These are phyloP conservation scores for Phaffia rhodozyma DNA, from an alignment of 1,284 basidiomycete species.

Conservation along the genomic window DNA sequence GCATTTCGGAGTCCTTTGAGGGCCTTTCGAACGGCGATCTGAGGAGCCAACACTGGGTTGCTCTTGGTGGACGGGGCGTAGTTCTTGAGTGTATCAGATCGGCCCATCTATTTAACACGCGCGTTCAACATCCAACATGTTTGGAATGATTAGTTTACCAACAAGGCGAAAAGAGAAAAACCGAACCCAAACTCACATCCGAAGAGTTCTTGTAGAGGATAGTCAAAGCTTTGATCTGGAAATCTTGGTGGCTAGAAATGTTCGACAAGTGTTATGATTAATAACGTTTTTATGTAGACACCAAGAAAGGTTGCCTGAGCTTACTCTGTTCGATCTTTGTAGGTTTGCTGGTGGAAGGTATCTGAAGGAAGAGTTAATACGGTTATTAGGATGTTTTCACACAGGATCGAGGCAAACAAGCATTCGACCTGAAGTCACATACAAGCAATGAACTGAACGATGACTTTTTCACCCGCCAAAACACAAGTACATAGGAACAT, in stretches of 20 bases:
- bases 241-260: conserved; percentile 71
- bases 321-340: conserved; percentile 38
- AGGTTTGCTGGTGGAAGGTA: conserved; percentile 79
- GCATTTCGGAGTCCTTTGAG: conserved; percentile 57
- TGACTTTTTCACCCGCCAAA: conserved; percentile 68
- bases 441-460: conserved; percentile 70
- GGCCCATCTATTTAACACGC: conserved; percentile 34
- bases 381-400: too few relatives aligned
- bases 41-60: conserved; percentile 44
- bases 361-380: conserved; percentile 24
- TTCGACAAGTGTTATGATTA: conserved; percentile 43
- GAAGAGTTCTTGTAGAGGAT: conserved; percentile 66
- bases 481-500: conserved; percentile 59
- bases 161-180: neutral
- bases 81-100: conserved; percentile 51
- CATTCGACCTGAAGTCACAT: conserved; percentile 4
- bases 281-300: too few relatives aligned
- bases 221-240: conserved; percentile 59
- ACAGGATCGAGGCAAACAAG: too few relatives aligned
- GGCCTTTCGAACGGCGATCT: conserved; percentile 55
- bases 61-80: conserved; percentile 34
- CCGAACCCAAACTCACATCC: conserved; percentile 32
- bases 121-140: neutral
- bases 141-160: neutral
- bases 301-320: neutral